Evolutionary conservation across 495 filamentous ascomycete species (phyloP).

Genomic region (Pseudoneurospora amorphoporcata): DNA sequence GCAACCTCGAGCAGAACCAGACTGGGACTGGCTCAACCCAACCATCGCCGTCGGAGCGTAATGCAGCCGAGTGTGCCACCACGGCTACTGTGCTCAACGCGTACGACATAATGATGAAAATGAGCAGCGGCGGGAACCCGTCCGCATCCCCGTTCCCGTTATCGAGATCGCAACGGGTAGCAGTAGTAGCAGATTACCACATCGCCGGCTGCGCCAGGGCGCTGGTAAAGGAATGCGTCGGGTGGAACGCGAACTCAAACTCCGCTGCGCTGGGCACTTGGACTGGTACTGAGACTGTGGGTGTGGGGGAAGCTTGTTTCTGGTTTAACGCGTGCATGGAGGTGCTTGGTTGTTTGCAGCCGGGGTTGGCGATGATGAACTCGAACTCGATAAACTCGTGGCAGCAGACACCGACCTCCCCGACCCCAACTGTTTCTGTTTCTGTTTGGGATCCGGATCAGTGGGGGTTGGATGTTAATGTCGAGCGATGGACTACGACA

Average conservation of each 20-base stretch:
- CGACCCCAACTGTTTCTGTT: slow-evolving; percentile 31
- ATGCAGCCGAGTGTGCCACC: slow-evolving; percentile 79
- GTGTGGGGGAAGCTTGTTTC: slow-evolving; percentile 83
- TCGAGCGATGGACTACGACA: slow-evolving; percentile 26
- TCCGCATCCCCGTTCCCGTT: background rate
- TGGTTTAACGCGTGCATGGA: slow-evolving; percentile 92
- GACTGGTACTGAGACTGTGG: slow-evolving; percentile 13
- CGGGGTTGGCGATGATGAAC: slow-evolving; percentile 21
- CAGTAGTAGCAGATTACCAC: slow-evolving; percentile 49
- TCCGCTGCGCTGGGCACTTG: background rate
- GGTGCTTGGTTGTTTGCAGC: slow-evolving; percentile 61
- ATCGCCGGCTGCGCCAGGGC: slow-evolving; percentile 70
- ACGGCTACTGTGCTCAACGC: slow-evolving; percentile 83
- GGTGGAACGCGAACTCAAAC: slow-evolving; percentile 67
- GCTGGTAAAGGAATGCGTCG: slow-evolving; percentile 72
- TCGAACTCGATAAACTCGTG: slow-evolving; percentile 54
- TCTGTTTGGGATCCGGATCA: slow-evolving; percentile 79
- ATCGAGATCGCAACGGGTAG: background rate
- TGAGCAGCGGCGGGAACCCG: slow-evolving; percentile 37
- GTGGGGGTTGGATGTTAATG: slow-evolving; percentile 83
- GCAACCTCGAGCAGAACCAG: slow-evolving; percentile 61
- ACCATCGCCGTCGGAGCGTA: slow-evolving; percentile 39
- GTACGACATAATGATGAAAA: slow-evolving; percentile 78
- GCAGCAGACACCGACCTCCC: background rate
- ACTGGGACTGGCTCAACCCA: too few species aligned